Evolutionary conservation across 202 grass and related monocot genomes (phyloP), one percentile per base, ranked within the genome.

Genomic region (Setaria italica): DNA sequence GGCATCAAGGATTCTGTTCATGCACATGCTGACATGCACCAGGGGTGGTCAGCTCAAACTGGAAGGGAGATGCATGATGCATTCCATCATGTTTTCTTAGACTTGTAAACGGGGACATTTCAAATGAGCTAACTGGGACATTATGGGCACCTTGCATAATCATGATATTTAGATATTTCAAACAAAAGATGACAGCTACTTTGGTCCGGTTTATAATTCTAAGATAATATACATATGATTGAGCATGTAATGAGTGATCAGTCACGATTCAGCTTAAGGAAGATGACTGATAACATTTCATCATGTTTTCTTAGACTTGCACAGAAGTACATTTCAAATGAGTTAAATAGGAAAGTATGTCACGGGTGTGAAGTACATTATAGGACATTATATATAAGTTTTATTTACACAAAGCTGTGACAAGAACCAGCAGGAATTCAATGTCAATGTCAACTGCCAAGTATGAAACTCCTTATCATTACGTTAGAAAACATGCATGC

Each of bases 1-100:
- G 65, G 64, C 20, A 6, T 77, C 25, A 11, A 71, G 80, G 56
- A 79, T 13, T 30, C 48, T 33, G 75, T 84, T 79, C 75, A 58
- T 84, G 74, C 80, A 84, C 72, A 63, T 41, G 39, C 39, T 41
- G 39, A 5, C 39, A 41, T 63, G 54, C 64, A 35, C 34, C 33
- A 55, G 53, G 51, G 53, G 2, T 41, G 50, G 3, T 53, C 72
- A 62, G 35, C 57, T 70, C 34, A 6, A 67, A 57, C 58, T 56
- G 59, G 21, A 62, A 33, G 68, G 11, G 72, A 45, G 56, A 55
- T 74, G 77, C 46, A 21, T 2, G 21, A 34, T 46, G 59, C 59
- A 32, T 62, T 62, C 59, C 59, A 62, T 63, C 29, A 33, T 33
- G 60, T 33, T 71, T 60, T 30, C 8, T 62, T 62, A 17, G 55